Evolutionary conservation across 2,329 filamentous ascomycete genomes (phyloP).

Genomic region (Trichophyton verrucosum): DNA sequence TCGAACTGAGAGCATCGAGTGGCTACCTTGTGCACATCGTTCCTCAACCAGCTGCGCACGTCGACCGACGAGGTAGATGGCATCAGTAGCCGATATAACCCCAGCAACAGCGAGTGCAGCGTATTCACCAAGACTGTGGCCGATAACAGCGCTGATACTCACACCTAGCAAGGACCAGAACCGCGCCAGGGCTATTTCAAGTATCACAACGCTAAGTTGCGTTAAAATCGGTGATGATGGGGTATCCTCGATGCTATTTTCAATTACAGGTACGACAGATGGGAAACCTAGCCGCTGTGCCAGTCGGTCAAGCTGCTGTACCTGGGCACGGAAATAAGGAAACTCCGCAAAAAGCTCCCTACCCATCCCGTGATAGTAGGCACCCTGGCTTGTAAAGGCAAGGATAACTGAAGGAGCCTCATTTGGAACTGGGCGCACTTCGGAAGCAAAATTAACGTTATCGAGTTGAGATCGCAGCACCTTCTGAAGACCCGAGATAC

Average conservation of each 20-base stretch:
- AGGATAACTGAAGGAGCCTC: conserved; percentile 2
- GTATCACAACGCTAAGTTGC: conserved; percentile 26
- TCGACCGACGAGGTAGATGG: conserved; percentile 20
- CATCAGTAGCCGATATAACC: conserved; percentile 20
- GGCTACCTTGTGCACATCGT: conserved; percentile 45
- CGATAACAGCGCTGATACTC: conserved; percentile 9
- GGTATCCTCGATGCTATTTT: not conserved
- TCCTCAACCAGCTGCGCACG: conserved; percentile 23
- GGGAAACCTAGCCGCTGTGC: not conserved
- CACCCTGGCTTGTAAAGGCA: conserved; percentile 14
- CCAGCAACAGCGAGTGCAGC: conserved; percentile 21
- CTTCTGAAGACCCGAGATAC: not conserved
- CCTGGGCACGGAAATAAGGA: not conserved
- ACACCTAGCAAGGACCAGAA: conserved; percentile 6
- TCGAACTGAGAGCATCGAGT: conserved; percentile 51
- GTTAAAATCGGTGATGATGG: conserved; percentile 13
- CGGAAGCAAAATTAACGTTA: not conserved
- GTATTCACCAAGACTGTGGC: conserved; percentile 14
- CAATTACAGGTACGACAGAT: not conserved
- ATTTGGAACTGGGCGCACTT: not conserved
- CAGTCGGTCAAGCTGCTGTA: not conserved
- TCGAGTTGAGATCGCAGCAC: not conserved
- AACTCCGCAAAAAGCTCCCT: not conserved
- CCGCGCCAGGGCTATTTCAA: conserved; percentile 40
- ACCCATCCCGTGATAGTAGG: conserved; percentile 11